Percentiles rank a stretch among this genome's conserved stretches.
Evolutionary conservation across 768 basidiomycete species (phyloP).

Genomic region (Crepidotus variabilis): DNA sequence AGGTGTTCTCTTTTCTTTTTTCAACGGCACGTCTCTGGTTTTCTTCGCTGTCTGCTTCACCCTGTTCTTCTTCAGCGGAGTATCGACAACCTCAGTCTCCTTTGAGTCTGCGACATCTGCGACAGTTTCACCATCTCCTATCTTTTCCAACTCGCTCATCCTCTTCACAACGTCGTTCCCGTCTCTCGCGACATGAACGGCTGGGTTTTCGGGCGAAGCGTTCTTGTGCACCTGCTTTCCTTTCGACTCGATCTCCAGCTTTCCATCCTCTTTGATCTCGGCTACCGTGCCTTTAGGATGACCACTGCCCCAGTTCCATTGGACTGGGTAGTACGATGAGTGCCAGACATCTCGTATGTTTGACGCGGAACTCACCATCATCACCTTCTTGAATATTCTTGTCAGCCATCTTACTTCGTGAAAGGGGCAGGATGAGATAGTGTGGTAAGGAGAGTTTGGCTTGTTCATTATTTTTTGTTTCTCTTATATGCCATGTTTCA

Average conservation of each 20-base stretch:
- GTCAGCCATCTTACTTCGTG: slow-evolving; percentile 23
- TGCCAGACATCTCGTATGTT: neutral
- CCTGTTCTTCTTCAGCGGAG: slow-evolving; percentile 6
- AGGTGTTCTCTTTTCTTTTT: neutral
- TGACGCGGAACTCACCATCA: slow-evolving; percentile 14
- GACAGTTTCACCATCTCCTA: slow-evolving; percentile 2
- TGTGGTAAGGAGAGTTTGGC: no score
- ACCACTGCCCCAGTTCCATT: slow-evolving; percentile 23
- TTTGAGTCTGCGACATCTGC: slow-evolving; percentile 1
- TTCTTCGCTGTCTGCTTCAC: slow-evolving; percentile 18
- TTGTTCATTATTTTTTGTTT: no score
- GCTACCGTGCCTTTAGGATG: slow-evolving; percentile 21
- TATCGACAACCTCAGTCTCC: slow-evolving; percentile 4
- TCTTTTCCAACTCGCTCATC: slow-evolving; percentile 23
- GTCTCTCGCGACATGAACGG: slow-evolving; percentile 22
- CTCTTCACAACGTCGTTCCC: slow-evolving; percentile 27
- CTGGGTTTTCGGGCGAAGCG: slow-evolving; percentile 21
- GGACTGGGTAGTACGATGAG: slow-evolving; percentile 9
- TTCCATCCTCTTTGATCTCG: slow-evolving; percentile 19
- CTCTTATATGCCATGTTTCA: no score
- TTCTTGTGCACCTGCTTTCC: slow-evolving; percentile 25
- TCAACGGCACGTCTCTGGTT: slow-evolving; percentile 12
- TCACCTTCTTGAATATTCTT: slow-evolving; percentile 23
- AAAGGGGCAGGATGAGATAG: no score
- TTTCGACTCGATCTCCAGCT: slow-evolving; percentile 23